phyloP scores from a whole-genome alignment of 192 early-diverging fungal genomes.

The Backusella westeae region DNA sequence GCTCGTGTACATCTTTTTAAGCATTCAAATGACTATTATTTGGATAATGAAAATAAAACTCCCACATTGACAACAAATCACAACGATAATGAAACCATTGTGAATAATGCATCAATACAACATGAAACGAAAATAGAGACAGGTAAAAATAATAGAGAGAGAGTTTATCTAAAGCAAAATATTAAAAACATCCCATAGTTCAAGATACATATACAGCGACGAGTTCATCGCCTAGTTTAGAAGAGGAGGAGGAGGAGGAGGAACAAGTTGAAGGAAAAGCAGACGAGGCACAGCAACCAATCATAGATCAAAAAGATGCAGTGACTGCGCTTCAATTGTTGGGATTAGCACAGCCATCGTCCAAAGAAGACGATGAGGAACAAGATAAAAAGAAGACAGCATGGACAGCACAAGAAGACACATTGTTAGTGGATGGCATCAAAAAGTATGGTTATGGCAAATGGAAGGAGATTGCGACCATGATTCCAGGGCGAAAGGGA shows the following conservation, averaged over 20 bases:
- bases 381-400: conserved; percentile 21
- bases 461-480: conserved; percentile 31
- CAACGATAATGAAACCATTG: neutral
- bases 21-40: neutral
- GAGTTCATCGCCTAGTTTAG: neutral
- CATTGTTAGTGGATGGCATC: conserved; percentile 24
- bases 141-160: neutral
- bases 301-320: conserved; percentile 4
- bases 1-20: neutral
- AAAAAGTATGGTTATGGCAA: conserved; percentile 30
- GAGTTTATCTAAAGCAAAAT: no score
- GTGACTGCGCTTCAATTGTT: conserved; percentile 25
- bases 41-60: neutral
- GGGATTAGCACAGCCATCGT: conserved; percentile 6
- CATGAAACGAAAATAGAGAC: neutral
- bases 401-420: conserved; percentile 34
- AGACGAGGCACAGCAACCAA: neutral
- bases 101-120: neutral
- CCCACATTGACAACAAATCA: neutral
- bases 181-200: neutral
- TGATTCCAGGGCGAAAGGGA: conserved; percentile 33
- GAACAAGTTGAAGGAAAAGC: neutral
- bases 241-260: neutral
- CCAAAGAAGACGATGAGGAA: neutral
- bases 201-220: neutral